These are phyloP conservation scores for Rhizophagus prolifer DNA, from an alignment of 192 early-diverging fungal genomes.

Conservation along the genomic window DNA sequence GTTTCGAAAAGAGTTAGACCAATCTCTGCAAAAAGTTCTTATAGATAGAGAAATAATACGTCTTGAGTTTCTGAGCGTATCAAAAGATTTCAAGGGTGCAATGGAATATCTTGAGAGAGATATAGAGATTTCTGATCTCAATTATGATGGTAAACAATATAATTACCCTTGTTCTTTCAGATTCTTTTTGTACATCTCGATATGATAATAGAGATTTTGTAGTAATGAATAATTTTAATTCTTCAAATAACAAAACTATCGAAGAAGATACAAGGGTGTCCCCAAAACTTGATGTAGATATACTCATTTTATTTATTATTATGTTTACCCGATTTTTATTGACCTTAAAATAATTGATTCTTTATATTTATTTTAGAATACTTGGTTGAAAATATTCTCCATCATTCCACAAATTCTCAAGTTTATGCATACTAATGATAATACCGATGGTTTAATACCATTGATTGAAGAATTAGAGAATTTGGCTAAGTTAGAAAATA, in stretches of 20 bases:
- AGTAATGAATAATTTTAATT: conserved; percentile 61
- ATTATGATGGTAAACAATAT: conserved; percentile 50
- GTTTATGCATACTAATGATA: conserved; percentile 30
- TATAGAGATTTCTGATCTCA: conserved; percentile 53
- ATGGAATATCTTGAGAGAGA: conserved; percentile 53
- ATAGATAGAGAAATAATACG: conserved; percentile 64
- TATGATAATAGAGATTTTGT: conserved; percentile 75
- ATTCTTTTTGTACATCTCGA: conserved; percentile 40
- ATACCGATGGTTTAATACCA: conserved; percentile 4
- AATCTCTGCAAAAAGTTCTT: conserved; percentile 75
- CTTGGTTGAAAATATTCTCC: conserved; percentile 40
- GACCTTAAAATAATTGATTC: not conserved
- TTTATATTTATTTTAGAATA: conserved; percentile 23
- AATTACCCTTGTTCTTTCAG: conserved; percentile 36
- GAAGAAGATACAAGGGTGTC: conserved; percentile 46
- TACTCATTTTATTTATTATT: conserved; percentile 14
- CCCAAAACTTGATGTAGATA: conserved; percentile 35
- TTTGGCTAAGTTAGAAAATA: not conserved
- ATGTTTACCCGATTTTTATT: conserved; percentile 12
- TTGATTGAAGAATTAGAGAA: conserved; percentile 24
- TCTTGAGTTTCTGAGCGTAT: conserved; percentile 56
- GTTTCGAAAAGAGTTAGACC: conserved; percentile 68
- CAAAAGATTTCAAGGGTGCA: conserved; percentile 47
- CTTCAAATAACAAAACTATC: conserved; percentile 32
- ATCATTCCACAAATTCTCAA: conserved; percentile 39